phyloP scores from a whole-genome alignment of 2,329 filamentous ascomycete genomes.

The Fusarium domesticum region DNA sequence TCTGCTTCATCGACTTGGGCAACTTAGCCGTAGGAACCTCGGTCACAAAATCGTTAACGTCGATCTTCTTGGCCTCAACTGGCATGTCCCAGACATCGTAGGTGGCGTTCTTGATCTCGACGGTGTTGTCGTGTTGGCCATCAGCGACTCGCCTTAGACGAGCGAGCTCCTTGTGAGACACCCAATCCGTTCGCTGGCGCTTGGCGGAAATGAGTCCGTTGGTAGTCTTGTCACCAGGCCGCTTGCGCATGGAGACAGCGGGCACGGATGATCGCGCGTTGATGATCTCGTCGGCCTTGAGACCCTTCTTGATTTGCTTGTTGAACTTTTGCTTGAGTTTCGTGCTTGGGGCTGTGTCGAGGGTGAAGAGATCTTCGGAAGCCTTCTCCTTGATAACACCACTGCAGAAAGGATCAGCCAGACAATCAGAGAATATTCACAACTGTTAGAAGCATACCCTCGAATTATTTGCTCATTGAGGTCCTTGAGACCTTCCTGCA shows the following conservation, averaged over 20 bases:
- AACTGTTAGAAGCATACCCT: slow-evolving; percentile 56
- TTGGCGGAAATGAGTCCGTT: slow-evolving; percentile 74
- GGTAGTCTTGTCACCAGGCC: slow-evolving; percentile 64
- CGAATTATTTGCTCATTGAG: slow-evolving; percentile 86
- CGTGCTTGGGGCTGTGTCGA: slow-evolving; percentile 73
- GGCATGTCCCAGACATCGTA: slow-evolving; percentile 76
- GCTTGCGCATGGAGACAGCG: slow-evolving; percentile 75
- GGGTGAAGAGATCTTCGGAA: slow-evolving; percentile 77
- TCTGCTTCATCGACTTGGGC: slow-evolving; percentile 71
- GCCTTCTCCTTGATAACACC: slow-evolving; percentile 82
- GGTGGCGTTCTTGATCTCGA: slow-evolving; percentile 57
- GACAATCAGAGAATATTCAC: neutral
- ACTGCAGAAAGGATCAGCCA: slow-evolving; percentile 44
- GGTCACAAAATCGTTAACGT: slow-evolving; percentile 57
- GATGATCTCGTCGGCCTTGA: slow-evolving; percentile 92
- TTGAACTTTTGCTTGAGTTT: slow-evolving; percentile 62
- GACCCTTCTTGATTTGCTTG: slow-evolving; percentile 67
- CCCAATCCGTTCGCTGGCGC: slow-evolving; percentile 71
- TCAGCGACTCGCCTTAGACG: slow-evolving; percentile 77
- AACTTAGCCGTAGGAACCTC: slow-evolving; percentile 64
- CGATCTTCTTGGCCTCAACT: slow-evolving; percentile 37
- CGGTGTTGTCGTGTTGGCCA: slow-evolving; percentile 56
- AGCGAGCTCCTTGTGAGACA: slow-evolving; percentile 79
- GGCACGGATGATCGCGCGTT: slow-evolving; percentile 78
- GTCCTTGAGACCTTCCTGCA: slow-evolving; percentile 77